These are phyloP conservation scores for Melaleuca alternifolia DNA, from an alignment of 345 rosid species.

Conservation along the genomic window DNA sequence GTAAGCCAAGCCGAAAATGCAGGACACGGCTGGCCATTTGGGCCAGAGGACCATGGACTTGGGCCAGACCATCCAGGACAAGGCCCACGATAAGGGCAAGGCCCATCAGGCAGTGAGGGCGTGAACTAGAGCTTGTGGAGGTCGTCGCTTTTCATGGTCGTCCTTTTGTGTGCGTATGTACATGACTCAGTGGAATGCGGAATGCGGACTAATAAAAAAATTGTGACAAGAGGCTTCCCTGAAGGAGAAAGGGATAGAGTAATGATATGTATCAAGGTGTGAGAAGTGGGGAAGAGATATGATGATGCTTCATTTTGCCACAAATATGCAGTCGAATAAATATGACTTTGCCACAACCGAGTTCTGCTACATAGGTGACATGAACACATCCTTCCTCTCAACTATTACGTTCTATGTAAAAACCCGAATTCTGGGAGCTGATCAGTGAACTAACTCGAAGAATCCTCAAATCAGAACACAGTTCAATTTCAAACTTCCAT, in stretches of 20 bases:
- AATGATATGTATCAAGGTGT: not conserved
- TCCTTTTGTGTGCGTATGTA: not conserved
- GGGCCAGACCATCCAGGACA: constrained; percentile 14
- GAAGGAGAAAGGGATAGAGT: too few species aligned
- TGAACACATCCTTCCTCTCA: not conserved
- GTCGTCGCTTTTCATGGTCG: not conserved
- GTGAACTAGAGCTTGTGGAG: not conserved
- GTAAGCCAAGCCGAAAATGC: constrained; percentile 5
- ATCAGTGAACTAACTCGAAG: not conserved
- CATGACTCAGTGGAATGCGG: not conserved
- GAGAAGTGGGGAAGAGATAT: not conserved
- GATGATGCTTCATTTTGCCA: not conserved
- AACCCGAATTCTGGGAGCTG: not conserved
- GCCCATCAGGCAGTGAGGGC: not conserved
- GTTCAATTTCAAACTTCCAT: not conserved
- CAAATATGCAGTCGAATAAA: not conserved
- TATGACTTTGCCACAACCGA: not conserved
- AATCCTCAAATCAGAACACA: not conserved
- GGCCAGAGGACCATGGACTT: constrained; percentile 21
- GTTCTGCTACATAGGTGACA: not conserved
- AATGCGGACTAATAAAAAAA: not conserved
- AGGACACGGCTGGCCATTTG: constrained; percentile 8
- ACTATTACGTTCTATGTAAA: not conserved
- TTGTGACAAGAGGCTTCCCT: too few species aligned
- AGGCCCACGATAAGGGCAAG: constrained; percentile 15